These are phyloP conservation scores for Aciculoconidium aculeatum DNA, from an alignment of 805 yeast genomes.

Conservation along the genomic window DNA sequence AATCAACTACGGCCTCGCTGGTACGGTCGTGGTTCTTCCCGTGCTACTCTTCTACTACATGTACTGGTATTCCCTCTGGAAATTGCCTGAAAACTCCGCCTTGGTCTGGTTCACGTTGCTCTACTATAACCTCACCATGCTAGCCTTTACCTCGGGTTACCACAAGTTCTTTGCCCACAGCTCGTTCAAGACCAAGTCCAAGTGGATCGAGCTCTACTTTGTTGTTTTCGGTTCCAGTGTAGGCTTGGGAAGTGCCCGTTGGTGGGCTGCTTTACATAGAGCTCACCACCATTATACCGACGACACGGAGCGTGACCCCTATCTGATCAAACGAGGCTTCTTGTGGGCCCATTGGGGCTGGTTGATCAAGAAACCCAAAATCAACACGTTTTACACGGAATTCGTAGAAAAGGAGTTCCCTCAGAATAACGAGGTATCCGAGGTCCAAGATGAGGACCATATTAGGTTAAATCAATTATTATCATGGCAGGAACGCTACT, in stretches of 20 bases:
- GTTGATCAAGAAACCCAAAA: constrained; percentile 60
- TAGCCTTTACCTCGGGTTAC: constrained; percentile 39
- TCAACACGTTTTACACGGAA: constrained; percentile 23
- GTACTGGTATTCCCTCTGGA: too few species aligned
- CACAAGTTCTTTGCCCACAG: constrained; percentile 39
- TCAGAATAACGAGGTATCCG: constrained; percentile 1
- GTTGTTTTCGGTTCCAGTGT: constrained; percentile 64
- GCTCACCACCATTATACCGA: constrained; percentile 83
- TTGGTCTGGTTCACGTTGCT: constrained; percentile 26
- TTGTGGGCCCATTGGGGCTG: constrained; percentile 85
- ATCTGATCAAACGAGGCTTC: constrained; percentile 74
- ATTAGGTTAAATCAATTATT: too few species aligned
- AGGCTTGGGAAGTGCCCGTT: constrained; percentile 68
- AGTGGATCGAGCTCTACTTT: constrained; percentile 41
- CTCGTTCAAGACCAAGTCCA: constrained; percentile 23
- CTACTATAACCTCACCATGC: constrained; percentile 31
- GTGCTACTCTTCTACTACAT: constrained; percentile 22
- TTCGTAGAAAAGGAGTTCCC: constrained; percentile 35
- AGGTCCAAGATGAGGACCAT: constrained; percentile 8
- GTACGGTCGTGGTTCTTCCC: constrained; percentile 32
- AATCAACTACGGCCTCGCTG: constrained; percentile 30
- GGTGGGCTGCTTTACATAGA: constrained; percentile 82
- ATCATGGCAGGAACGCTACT: constrained; percentile 30
- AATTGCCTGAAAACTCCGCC: too few species aligned
- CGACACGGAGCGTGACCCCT: constrained; percentile 87